Conservation (phyloP, 2,329 filamentous ascomycete species). For the Onygena corvina region DNA sequence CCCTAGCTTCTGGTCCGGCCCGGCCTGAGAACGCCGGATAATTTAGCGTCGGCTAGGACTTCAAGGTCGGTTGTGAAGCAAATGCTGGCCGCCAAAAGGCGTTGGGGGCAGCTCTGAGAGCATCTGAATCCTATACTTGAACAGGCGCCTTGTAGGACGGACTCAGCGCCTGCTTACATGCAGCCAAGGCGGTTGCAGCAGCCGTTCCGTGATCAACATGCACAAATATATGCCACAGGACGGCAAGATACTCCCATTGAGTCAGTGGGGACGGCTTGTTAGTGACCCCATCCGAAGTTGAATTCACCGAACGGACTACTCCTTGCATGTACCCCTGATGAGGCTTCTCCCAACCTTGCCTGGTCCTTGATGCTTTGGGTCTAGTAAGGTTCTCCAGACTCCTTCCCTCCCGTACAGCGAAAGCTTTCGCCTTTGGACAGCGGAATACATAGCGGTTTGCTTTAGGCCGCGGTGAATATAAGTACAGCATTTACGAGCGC, state of each 20-base stretch:
- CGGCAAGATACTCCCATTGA: background rate
- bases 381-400: no score
- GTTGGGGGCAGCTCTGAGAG: background rate
- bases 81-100: background rate
- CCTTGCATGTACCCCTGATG: background rate
- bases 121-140: background rate
- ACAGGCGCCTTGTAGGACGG: background rate
- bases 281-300: background rate
- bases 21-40: background rate
- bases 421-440: background rate
- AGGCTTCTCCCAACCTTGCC: background rate
- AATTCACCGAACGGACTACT: background rate
- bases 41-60: background rate
- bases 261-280: background rate
- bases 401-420: no score
- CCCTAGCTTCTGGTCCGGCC: slow-evolving; percentile 1
- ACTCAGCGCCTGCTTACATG: background rate
- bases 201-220: background rate
- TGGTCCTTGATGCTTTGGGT: no score
- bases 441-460: background rate
- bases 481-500: background rate
- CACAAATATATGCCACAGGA: background rate
- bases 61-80: background rate
- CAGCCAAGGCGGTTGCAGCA: background rate
- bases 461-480: background rate